Conservation (phyloP, 169 alveolate species). For the Plasmodium blacklocki region DNA sequence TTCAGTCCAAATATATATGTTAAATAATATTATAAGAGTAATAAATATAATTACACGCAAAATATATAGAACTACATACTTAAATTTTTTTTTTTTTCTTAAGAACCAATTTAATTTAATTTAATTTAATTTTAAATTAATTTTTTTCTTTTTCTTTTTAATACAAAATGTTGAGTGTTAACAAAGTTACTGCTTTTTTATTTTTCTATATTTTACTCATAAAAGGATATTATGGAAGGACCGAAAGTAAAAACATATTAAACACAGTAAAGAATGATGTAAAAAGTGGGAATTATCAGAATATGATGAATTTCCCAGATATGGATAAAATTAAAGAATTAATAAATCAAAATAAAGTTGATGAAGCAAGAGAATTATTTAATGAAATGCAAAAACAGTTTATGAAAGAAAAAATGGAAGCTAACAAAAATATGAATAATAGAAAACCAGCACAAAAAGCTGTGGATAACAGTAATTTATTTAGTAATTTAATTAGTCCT, state of each 20-base stretch:
- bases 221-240: slow-evolving; percentile 4
- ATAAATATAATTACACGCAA: too few relatives aligned
- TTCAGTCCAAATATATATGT: too few relatives aligned
- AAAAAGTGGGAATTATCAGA: neutral
- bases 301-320: neutral
- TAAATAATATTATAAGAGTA: too few relatives aligned
- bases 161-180: too few relatives aligned
- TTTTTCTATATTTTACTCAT: too few relatives aligned
- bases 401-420: slow-evolving; percentile 11
- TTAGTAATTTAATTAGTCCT: slow-evolving; percentile 55
- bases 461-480: neutral
- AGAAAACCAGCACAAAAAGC: neutral
- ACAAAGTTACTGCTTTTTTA: too few relatives aligned
- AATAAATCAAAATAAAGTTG: slow-evolving; percentile 36
- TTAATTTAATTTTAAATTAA: too few relatives aligned
- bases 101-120: too few relatives aligned
- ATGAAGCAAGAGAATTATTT: slow-evolving; percentile 41
- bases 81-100: too few relatives aligned
- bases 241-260: slow-evolving; percentile 21
- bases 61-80: too few relatives aligned
- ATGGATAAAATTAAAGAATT: slow-evolving; percentile 51
- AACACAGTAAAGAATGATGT: slow-evolving; percentile 11
- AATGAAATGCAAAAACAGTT: slow-evolving; percentile 23
- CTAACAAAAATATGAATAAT: slow-evolving; percentile 9
- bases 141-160: too few relatives aligned